Evolutionary conservation across 176 grass and related monocot genomes (phyloP), one percentile per base, ranked within the genome.

Genomic region (Saccharum spontaneum): DNA sequence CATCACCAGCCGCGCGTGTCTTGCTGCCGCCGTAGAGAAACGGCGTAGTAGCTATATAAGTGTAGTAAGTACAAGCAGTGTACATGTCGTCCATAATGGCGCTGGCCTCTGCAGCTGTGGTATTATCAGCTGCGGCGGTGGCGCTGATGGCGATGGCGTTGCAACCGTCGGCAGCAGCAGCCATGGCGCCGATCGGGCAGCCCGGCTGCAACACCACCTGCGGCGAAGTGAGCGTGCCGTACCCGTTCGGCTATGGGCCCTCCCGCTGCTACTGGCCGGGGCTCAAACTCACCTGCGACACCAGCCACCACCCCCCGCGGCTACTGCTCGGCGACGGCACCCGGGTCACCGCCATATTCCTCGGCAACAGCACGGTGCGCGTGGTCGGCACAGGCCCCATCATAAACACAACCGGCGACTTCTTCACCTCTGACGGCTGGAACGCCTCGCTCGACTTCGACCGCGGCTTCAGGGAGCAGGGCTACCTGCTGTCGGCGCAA

Each of bases 241-340:
- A 43, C 40, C 40, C 40, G 7, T 43, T 43, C 40, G 40, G 40
- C 8, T 43, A 2, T 0, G 40, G 40, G 40, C 40, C 40, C 8
- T 43, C 40, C 40, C 40, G 8, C 40, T 43, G 40, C 40, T 43
- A 43, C 40, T 43, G 40, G 40, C 40, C 40, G 9, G 40, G 40
- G 40, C 40, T 43, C 40, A 43, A 43, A 8, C 40, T 43, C 40
- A 43, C 40, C 40, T 43, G 45, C 45, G 13, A 48, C 45, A 67
- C 40, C 7, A 8, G 64, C 64, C 34, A 18, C 16, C 45, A 18
- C 1, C 67, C 0, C 3, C 77, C 60, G 2, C 24, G 26, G 69
- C 83, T 89, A 40, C 61, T 83, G 30, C 78, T 89, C 8, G 79
- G 80, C 40, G 85, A 76, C 26, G 46, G 31, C 75, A 71, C 30